phyloP scores from a whole-genome alignment of 805 yeast genomes.

The Hanseniaspora singularis region DNA sequence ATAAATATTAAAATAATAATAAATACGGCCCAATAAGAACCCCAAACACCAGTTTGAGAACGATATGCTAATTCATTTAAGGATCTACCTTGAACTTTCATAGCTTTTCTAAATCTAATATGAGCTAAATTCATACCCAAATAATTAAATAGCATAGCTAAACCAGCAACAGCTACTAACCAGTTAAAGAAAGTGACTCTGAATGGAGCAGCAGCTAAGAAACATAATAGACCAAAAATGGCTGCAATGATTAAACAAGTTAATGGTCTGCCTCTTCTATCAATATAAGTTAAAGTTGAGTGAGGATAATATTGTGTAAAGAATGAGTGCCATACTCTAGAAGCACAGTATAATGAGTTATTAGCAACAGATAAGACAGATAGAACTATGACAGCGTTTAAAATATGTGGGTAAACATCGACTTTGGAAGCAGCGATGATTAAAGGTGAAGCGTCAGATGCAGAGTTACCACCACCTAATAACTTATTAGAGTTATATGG shows the following conservation, averaged over 20 bases:
- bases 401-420: slow-evolving; percentile 53
- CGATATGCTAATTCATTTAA: slow-evolving; percentile 41
- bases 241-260: slow-evolving; percentile 42
- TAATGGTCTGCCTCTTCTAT: slow-evolving; percentile 51
- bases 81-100: slow-evolving; percentile 43
- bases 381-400: slow-evolving; percentile 65
- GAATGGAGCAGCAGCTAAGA: slow-evolving; percentile 52
- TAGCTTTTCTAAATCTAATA: slow-evolving; percentile 47
- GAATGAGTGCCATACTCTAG: slow-evolving; percentile 49
- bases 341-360: slow-evolving; percentile 50
- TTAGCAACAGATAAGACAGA: slow-evolving; percentile 75
- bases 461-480: slow-evolving; percentile 33
- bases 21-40: slow-evolving; percentile 41
- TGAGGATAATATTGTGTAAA: slow-evolving; percentile 28
- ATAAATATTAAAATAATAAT: slow-evolving; percentile 40
- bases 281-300: slow-evolving; percentile 43
- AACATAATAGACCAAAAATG: slow-evolving; percentile 48
- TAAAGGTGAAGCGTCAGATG: slow-evolving; percentile 53
- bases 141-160: slow-evolving; percentile 56
- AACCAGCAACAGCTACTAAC: slow-evolving; percentile 51
- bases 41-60: slow-evolving; percentile 41
- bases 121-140: slow-evolving; percentile 44
- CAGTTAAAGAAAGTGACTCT: slow-evolving; percentile 50
- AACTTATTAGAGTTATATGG: slow-evolving; percentile 37
- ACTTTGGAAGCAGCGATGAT: slow-evolving; percentile 50